A percentile compares a stretch with the other conserved stretches of the same genome.
Evolutionary conservation across 2,329 filamentous ascomycete species (phyloP).

Genomic region (Fonsecaea pedrosoi): DNA sequence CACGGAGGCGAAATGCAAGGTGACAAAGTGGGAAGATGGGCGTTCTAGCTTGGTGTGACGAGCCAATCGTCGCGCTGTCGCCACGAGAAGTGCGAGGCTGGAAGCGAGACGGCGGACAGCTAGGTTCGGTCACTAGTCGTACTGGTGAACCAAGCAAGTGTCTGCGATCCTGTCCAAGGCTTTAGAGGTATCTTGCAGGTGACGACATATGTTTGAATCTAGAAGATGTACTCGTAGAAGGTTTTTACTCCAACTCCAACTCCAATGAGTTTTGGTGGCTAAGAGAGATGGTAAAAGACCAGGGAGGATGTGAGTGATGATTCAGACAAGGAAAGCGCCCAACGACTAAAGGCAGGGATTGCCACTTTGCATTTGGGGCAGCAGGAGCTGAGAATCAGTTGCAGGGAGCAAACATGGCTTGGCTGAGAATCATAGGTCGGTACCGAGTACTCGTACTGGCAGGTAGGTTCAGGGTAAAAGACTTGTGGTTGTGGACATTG

Average conservation of each 20-base stretch:
- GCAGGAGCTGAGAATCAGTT: not conserved
- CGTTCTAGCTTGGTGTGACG: constrained; percentile 1
- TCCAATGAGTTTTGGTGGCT: not conserved
- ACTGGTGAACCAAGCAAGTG: not conserved
- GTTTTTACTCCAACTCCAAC: too few species aligned
- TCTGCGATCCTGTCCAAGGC: not conserved
- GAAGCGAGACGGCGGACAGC: constrained; percentile 9
- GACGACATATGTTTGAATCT: too few species aligned
- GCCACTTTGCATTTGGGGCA: not conserved
- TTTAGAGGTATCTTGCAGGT: not conserved
- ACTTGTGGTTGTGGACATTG: not conserved
- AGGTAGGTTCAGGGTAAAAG: not conserved
- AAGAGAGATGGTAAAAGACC: not conserved
- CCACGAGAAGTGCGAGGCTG: constrained; percentile 16
- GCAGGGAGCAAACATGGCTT: not conserved
- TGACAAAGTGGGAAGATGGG: not conserved
- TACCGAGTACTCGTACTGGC: not conserved
- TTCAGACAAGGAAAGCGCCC: not conserved
- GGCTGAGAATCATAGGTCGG: not conserved
- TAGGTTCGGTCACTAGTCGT: not conserved
- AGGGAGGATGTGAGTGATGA: not conserved
- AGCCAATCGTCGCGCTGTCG: not conserved
- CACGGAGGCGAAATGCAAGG: constrained; percentile 2
- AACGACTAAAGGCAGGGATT: not conserved
- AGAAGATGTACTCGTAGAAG: too few species aligned